These are phyloP conservation scores for Eleusine coracana DNA, from an alignment of 176 grass and related monocot species.

Conservation along the genomic window DNA sequence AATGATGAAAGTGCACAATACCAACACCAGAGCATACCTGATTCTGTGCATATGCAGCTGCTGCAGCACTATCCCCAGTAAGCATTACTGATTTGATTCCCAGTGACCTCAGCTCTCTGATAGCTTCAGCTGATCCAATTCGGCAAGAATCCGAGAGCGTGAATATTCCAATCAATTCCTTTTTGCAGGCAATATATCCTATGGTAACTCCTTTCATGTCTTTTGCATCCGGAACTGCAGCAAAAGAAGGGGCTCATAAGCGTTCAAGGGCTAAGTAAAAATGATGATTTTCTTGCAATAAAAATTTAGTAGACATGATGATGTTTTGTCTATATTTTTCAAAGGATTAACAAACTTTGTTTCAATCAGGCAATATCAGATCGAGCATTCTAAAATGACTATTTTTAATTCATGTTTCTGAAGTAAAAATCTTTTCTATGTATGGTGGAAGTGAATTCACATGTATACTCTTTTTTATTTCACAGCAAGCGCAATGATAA, in stretches of 20 bases:
- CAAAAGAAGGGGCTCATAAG: neutral
- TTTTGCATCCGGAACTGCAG: conserved; percentile 65
- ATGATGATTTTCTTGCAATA: neutral
- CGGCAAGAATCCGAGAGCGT: conserved; percentile 83
- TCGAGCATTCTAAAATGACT: neutral
- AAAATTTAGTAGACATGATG: neutral
- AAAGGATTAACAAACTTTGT: neutral
- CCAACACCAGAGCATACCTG: conserved; percentile 57
- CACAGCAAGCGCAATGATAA: neutral
- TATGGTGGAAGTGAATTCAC: neutral
- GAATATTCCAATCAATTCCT: conserved; percentile 74
- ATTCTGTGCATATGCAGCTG: conserved; percentile 75
- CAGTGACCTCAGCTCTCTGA: conserved; percentile 70
- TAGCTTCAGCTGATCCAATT: conserved; percentile 76
- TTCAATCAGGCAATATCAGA: conserved; percentile 24
- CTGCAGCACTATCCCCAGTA: conserved; percentile 75
- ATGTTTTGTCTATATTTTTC: neutral
- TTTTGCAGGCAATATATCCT: conserved; percentile 65
- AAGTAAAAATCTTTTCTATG: conserved; percentile 3
- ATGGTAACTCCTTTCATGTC: conserved; percentile 65
- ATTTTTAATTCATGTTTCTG: neutral
- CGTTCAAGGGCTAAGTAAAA: neutral
- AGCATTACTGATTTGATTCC: conserved; percentile 93
- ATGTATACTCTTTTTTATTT: neutral
- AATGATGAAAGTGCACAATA: neutral